Base-by-base conservation (phyloP, 2,329 filamentous ascomycete genomes). In the Venturia aucupariae region DNA sequence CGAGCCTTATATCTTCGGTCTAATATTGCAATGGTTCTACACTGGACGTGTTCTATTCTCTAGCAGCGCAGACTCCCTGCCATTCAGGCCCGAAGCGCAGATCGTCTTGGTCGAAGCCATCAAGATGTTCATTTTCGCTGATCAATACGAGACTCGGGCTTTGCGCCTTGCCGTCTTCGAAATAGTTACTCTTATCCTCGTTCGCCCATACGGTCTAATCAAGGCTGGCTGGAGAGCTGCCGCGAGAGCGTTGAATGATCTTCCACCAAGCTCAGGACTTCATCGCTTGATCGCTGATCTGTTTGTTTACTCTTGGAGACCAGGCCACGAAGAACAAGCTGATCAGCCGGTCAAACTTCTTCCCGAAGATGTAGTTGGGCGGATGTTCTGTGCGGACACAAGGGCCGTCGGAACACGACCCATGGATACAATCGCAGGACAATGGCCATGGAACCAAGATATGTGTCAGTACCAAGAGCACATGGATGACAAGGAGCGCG, bases 381-480 rank as follows among this genome's bases (percentile, higher is more conserved):
- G 13, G 19, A 4, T 44, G 15, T 4, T 44, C 5, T 44, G 4
- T 44, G 15, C 13, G 42, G 42, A 44, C 17, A 15, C 6, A 17
- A 15, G 42, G 17, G 13, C 4, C 4, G 42, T 7, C 19, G 42
- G 42, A 15, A 15, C 4, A 7, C 13, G 42, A 15, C 42, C 42
- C 17, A n/a, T n/a, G n/a, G n/a, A n/a, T 15, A 15, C 42, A 44
- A 44, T 44, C 13, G 4, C n/a, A 44, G 19, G 17, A 44, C 13
- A 22, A 30, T 3, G 13, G 10, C 48, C 48, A 27, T 54, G 24
- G 24, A 11, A 54, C 1, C 3, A 8, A 3, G 51, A 57, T 35
- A 57, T 57, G 51, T 57, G 51, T n/a, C 51, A 35, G 10, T 57
- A 57, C 51, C 51, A 57, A 4, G 51, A 57, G 30, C 51, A 57